These are phyloP conservation scores for Taxillus chinensis DNA, from an alignment of 164 flowering plant genomes.

Conservation along the genomic window DNA sequence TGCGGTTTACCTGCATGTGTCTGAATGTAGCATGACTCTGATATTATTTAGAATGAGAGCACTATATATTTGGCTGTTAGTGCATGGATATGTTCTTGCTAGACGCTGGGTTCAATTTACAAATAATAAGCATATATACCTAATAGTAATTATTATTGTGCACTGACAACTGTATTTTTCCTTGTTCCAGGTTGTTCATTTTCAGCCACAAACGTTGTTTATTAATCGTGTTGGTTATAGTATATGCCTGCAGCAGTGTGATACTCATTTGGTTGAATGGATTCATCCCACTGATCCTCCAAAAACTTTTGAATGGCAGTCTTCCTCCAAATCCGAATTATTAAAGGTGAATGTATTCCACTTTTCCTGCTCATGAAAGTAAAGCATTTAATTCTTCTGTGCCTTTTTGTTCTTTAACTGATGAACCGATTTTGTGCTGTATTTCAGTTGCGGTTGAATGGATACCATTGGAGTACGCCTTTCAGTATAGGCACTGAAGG, in stretches of 20 bases:
- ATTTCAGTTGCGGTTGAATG: conserved; percentile 61
- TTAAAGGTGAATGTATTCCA: conserved; percentile 48
- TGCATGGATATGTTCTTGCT: too few relatives aligned
- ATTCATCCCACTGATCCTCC: conserved; percentile 84
- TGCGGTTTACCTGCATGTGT: too few relatives aligned
- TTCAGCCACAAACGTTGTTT: conserved; percentile 76
- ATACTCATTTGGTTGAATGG: conserved; percentile 45
- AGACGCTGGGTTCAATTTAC: too few relatives aligned
- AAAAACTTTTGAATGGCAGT: conserved; percentile 63
- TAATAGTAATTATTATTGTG: too few relatives aligned
- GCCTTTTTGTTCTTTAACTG: background rate
- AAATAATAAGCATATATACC: too few relatives aligned
- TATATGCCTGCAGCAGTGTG: conserved; percentile 73
- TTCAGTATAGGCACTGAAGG: conserved; percentile 83
- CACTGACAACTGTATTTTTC: too few relatives aligned
- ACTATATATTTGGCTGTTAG: too few relatives aligned
- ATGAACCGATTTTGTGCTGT: background rate
- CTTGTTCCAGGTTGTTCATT: conserved; percentile 71
- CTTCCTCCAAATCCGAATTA: conserved; percentile 56
- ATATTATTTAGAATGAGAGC: too few relatives aligned
- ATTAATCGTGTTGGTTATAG: conserved; percentile 65
- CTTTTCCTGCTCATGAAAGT: background rate
- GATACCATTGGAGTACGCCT: conserved; percentile 83
- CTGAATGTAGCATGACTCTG: too few relatives aligned
- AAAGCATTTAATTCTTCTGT: background rate